Conservation (phyloP, 345 rosid species). For the Eucalyptus grandis region DNA sequence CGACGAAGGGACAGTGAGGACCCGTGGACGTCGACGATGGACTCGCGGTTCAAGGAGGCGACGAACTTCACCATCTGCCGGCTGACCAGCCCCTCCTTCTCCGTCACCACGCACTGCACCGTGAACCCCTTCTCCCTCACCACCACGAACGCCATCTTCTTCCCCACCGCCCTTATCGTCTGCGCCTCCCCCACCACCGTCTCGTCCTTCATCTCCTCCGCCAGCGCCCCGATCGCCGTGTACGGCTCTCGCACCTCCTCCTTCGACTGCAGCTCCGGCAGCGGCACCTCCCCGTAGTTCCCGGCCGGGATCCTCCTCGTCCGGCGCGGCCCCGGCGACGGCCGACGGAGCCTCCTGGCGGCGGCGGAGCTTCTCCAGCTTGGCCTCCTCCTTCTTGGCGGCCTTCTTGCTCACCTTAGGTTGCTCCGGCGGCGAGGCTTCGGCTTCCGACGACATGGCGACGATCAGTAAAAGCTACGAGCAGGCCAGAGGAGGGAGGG, state of each 20-base stretch:
- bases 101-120: slow-evolving; percentile 60
- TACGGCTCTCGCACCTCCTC: slow-evolving; percentile 17
- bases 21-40: slow-evolving; percentile 49
- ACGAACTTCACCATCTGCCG: slow-evolving; percentile 54
- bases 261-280: slow-evolving; percentile 47
- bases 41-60: slow-evolving; percentile 47
- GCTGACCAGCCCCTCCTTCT: slow-evolving; percentile 32
- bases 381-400: slow-evolving; percentile 79
- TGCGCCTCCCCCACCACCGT: slow-evolving; percentile 56
- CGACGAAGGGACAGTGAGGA: slow-evolving; percentile 30
- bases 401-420: slow-evolving; percentile 54
- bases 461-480: background rate
- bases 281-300: slow-evolving; percentile 58
- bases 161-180: slow-evolving; percentile 34
- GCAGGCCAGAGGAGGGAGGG: background rate
- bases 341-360: slow-evolving; percentile 32
- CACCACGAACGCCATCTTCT: slow-evolving; percentile 49
- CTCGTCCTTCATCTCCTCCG: slow-evolving; percentile 16
- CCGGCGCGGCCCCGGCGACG: slow-evolving; percentile 8
- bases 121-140: slow-evolving; percentile 60
- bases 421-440: background rate
- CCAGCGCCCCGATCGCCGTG: slow-evolving; percentile 39
- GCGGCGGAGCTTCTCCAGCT: slow-evolving; percentile 66
- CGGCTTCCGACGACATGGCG: background rate
- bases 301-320: slow-evolving; percentile 25